Conservation (phyloP, 2,329 filamentous ascomycete species). For the Fusarium albidum region DNA sequence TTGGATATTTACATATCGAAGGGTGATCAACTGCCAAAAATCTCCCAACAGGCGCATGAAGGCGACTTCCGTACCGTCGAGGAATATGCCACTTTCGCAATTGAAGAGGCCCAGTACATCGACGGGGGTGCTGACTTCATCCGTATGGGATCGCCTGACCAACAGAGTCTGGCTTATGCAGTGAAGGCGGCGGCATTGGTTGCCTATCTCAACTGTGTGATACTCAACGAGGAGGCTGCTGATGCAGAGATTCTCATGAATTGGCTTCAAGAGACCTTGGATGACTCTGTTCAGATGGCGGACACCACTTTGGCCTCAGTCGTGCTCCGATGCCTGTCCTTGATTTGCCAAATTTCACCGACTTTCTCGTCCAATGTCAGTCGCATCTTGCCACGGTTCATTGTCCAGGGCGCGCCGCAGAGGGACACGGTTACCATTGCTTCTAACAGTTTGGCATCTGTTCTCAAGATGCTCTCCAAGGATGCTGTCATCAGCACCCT, state of each 20-base stretch:
- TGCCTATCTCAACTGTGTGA: slow-evolving; percentile 84
- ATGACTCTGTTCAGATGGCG: slow-evolving; percentile 82
- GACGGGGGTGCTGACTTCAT: slow-evolving; percentile 93
- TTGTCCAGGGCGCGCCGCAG: slow-evolving; percentile 82
- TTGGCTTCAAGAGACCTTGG: slow-evolving; percentile 86
- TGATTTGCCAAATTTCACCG: slow-evolving; percentile 79
- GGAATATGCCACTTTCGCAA: slow-evolving; percentile 74
- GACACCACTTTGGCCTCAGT: slow-evolving; percentile 79
- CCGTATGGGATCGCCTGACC: slow-evolving; percentile 78
- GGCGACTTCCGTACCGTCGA: slow-evolving; percentile 66
- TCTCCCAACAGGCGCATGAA: slow-evolving; percentile 50
- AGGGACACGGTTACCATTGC: slow-evolving; percentile 77
- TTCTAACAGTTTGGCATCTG: slow-evolving; percentile 83
- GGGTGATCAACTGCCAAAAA: slow-evolving; percentile 53
- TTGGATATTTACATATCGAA: slow-evolving; percentile 77
- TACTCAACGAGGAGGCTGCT: slow-evolving; percentile 82
- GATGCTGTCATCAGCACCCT: slow-evolving; percentile 95
- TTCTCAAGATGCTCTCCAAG: slow-evolving; percentile 83
- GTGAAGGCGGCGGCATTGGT: slow-evolving; percentile 85
- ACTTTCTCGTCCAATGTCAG: slow-evolving; percentile 78
- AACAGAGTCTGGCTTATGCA: slow-evolving; percentile 85
- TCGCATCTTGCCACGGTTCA: slow-evolving; percentile 82
- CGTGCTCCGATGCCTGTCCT: slow-evolving; percentile 81
- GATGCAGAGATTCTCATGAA: slow-evolving; percentile 80
- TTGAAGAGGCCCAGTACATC: slow-evolving; percentile 84